These are phyloP conservation scores for Saturnispora kantuleensis DNA, from an alignment of 805 yeast genomes.

Conservation along the genomic window DNA sequence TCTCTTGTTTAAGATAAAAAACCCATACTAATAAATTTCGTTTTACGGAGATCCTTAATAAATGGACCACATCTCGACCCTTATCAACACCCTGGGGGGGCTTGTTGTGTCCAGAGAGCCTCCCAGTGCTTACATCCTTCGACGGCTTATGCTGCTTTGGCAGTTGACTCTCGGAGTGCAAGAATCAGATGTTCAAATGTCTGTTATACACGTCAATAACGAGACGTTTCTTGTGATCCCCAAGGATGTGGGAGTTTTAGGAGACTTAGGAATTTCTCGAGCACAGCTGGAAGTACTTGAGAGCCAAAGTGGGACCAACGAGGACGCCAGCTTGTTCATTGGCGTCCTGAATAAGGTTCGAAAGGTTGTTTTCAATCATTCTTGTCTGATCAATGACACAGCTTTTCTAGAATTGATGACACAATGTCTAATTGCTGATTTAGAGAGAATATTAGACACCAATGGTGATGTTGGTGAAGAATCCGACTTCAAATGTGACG, in stretches of 20 bases:
- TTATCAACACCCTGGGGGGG: conserved; percentile 4
- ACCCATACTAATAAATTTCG: neutral
- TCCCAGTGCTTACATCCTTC: neutral
- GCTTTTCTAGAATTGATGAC: neutral
- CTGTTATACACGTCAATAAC: neutral
- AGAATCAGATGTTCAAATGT: neutral
- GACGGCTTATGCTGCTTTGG: conserved; percentile 6
- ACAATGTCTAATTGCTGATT: neutral
- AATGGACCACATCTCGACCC: conserved; percentile 3
- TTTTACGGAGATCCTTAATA: neutral
- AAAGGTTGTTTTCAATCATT: conserved; percentile 5
- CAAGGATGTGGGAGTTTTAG: neutral
- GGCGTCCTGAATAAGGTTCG: conserved; percentile 7
- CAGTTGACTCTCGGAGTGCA: conserved; percentile 4
- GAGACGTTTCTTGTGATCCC: neutral
- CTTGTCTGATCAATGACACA: neutral
- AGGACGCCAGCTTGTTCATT: conserved; percentile 6
- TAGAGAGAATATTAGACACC: neutral
- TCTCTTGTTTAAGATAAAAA: neutral
- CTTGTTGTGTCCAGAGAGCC: neutral
- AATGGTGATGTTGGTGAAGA: neutral
- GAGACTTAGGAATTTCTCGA: neutral
- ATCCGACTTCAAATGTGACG: neutral
- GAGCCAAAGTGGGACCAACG: neutral
- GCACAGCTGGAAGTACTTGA: conserved; percentile 2